These are phyloP conservation scores for Prunus campanulata DNA, from an alignment of 306 rosid genomes.

Conservation along the genomic window DNA sequence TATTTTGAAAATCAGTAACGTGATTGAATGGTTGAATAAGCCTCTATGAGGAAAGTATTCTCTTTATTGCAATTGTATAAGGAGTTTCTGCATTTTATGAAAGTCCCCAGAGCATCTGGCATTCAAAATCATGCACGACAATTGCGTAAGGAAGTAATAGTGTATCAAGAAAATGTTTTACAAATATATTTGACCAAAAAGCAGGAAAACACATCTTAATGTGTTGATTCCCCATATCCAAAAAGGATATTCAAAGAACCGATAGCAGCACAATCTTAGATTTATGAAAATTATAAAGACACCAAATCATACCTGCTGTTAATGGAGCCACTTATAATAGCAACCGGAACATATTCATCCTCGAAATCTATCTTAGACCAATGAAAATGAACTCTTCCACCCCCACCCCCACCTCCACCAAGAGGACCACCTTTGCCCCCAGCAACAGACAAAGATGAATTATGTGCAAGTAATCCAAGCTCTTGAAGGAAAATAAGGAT, in stretches of 20 bases:
- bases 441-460: constrained; percentile 71
- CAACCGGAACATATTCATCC: constrained; percentile 85
- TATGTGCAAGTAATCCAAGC: constrained; percentile 55
- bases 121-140: neutral
- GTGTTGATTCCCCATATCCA: neutral
- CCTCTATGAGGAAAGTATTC: neutral
- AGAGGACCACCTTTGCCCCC: constrained; percentile 89
- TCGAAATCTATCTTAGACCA: constrained; percentile 80
- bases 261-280: constrained; percentile 16
- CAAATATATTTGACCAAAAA: neutral
- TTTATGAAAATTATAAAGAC: neutral
- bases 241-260: neutral
- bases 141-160: neutral
- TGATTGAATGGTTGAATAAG: neutral
- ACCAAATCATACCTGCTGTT: constrained; percentile 56
- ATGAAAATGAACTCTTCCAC: constrained; percentile 98
- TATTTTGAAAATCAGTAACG: neutral
- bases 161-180: neutral
- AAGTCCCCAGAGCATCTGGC: neutral
- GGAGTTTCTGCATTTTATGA: neutral
- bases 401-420: constrained; percentile 99
- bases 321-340: constrained; percentile 71
- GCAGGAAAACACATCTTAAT: neutral
- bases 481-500: constrained; percentile 96
- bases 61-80: neutral